Base-by-base conservation (phyloP, 83 land plant species). In the Thuja plicata region DNA sequence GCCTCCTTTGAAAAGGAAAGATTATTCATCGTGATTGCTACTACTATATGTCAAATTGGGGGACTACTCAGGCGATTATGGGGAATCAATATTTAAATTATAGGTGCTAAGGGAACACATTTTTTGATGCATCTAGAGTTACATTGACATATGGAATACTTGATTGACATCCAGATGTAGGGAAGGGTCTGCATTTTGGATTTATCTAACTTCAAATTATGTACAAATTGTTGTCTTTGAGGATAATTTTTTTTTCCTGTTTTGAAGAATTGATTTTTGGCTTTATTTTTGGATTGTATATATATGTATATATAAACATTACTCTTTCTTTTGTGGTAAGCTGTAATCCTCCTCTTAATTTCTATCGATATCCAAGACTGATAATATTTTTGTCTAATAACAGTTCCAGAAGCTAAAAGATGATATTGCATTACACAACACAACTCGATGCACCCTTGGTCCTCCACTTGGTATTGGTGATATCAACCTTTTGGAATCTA, bases 331-430 rank as follows among this genome's bases (percentile, higher is more conserved):
- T 30, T 50, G 57, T 48, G n/a, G 52, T n/a, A 43, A 45, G 16
- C 11, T 83, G 54, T 30, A 30, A 52, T 48, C 34, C 16, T 84
- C 11, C 12, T 35, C 21, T 50, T 43, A 43, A 43, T 43, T 43
- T 43, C 45, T 50, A 84, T 48, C 6, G 1, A 84, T 84, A 35
- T 50, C 24, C 38, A 52, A 46, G 50, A 50, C 35, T 84, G 86
- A 41, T 2, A 30, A 52, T 84, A 12, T 84, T 57, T 84, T 82
- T 55, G 54, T 55, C 32, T 19, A 35, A 1, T 66, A 52, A 60
- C 97, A 97, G 97, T 94, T 97, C 43, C 98, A 96, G 91, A 96
- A 94, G 88, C 91, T 97, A 82, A 95, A 91, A 88, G 99, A 97
- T 82, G 98, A 97, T 1, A 96, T 97, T 52, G 89, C 82, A 57